phyloP scores from a whole-genome alignment of 2,329 filamentous ascomycete genomes.

The Mariannaea elegans region DNA sequence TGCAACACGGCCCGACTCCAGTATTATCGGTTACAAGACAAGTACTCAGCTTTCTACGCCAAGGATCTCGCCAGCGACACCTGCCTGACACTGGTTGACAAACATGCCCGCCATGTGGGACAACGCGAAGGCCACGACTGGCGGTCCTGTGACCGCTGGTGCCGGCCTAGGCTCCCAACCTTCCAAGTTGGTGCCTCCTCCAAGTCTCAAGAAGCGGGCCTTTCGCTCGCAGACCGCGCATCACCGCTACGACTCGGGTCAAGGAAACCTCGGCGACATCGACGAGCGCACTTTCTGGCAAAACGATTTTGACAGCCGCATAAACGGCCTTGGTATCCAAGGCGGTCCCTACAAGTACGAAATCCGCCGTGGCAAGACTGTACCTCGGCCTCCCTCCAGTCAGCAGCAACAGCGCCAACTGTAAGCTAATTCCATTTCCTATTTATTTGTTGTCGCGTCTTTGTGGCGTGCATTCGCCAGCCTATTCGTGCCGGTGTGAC shows the following conservation, averaged over 20 bases:
- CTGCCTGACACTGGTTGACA: conserved; percentile 20
- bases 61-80: background rate
- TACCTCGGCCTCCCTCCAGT: conserved; percentile 36
- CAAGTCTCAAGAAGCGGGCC: conserved; percentile 39
- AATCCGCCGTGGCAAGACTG: conserved; percentile 45
- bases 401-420: conserved; percentile 31
- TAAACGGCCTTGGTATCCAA: conserved; percentile 42
- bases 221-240: conserved; percentile 33
- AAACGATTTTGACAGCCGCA: conserved; percentile 38
- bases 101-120: conserved; percentile 41
- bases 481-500: background rate
- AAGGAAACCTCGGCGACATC: conserved; percentile 9
- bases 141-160: background rate
- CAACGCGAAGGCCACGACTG: conserved; percentile 31
- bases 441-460: conserved; percentile 1
- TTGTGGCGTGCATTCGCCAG: background rate
- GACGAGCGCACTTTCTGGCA: conserved; percentile 31
- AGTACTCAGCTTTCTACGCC: background rate
- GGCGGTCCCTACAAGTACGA: conserved; percentile 43
- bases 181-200: conserved; percentile 35
- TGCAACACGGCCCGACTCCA: background rate
- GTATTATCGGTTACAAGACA: conserved; percentile 4
- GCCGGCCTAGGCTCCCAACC: conserved; percentile 28
- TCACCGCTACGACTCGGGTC: conserved; percentile 18
- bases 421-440: conserved; percentile 38